phyloP scores from a whole-genome alignment of 345 rosid species.

The Tarenaya hassleriana region DNA sequence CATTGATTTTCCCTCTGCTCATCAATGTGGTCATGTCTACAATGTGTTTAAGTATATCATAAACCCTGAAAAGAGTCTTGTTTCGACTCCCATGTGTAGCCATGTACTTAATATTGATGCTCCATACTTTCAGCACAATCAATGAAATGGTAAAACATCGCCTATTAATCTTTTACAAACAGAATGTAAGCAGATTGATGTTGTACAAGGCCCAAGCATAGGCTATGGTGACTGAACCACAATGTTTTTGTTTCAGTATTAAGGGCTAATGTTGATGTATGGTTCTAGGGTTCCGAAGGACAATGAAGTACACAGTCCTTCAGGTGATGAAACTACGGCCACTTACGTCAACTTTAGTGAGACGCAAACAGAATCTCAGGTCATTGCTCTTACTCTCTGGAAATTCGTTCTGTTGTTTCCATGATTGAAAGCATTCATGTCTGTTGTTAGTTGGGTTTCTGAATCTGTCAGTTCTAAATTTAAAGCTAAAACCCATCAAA shows the following conservation, averaged over 20 bases:
- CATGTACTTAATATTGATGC: not conserved
- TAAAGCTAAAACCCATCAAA: slow-evolving; percentile 3
- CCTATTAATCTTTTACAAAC: not conserved
- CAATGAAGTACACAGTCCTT: slow-evolving; percentile 35
- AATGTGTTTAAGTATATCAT: not conserved
- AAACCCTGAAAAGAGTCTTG: not conserved
- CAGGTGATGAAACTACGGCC: slow-evolving; percentile 32
- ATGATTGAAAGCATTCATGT: slow-evolving; percentile 4
- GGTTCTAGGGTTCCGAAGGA: slow-evolving; percentile 26
- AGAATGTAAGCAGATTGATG: not conserved
- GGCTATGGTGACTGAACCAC: slow-evolving; percentile 7
- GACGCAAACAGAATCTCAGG: slow-evolving; percentile 98
- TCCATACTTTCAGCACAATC: slow-evolving; percentile 3
- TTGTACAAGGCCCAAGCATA: not conserved
- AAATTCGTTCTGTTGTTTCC: slow-evolving; percentile 1
- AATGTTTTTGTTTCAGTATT: not conserved
- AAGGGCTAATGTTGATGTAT: slow-evolving; percentile 18
- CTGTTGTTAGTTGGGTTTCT: slow-evolving; percentile 10
- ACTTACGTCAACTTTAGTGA: slow-evolving; percentile 68
- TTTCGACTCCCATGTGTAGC: not conserved
- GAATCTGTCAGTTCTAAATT: slow-evolving; percentile 1
- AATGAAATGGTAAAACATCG: not conserved
- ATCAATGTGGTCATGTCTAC: too few species aligned
- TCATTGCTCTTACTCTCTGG: slow-evolving; percentile 27
- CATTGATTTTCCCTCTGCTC: too few species aligned